Evolutionary conservation across 768 basidiomycete genomes (phyloP).

Genomic region (Suillus americanus): DNA sequence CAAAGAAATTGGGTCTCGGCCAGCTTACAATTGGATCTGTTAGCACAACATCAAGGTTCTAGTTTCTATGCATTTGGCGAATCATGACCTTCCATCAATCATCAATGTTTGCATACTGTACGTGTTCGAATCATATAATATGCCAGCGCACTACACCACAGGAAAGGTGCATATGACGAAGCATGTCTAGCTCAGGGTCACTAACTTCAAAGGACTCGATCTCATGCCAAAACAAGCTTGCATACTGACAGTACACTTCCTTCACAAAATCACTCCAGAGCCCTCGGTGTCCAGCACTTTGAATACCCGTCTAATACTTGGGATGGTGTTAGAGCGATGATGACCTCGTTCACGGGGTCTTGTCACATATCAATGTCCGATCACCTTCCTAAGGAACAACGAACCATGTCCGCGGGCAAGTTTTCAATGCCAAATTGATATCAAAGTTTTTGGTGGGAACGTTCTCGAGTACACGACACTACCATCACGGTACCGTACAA

Average conservation of each 20-base stretch:
- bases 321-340: not conserved
- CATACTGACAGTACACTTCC: not conserved
- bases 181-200: too few species aligned
- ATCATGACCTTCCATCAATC: not conserved
- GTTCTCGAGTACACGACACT: not conserved
- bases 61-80: not conserved
- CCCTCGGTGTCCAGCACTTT: not conserved
- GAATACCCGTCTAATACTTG: not conserved
- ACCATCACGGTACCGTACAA: not conserved
- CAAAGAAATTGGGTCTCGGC: constrained; percentile 29
- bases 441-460: not conserved
- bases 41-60: constrained; percentile 4
- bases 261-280: not conserved
- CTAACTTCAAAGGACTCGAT: not conserved
- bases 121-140: not conserved
- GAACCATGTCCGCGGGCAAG: not conserved
- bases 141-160: too few species aligned
- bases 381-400: not conserved
- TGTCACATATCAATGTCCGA: not conserved
- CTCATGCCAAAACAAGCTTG: not conserved
- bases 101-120: not conserved
- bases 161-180: not conserved
- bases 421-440: not conserved
- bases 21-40: constrained; percentile 28
- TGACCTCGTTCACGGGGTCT: not conserved